A percentile compares a stretch with the other conserved stretches of the same genome.
Conservation (phyloP, 1,284 basidiomycete species). For the Cutaneotrichosporon cutaneum region DNA sequence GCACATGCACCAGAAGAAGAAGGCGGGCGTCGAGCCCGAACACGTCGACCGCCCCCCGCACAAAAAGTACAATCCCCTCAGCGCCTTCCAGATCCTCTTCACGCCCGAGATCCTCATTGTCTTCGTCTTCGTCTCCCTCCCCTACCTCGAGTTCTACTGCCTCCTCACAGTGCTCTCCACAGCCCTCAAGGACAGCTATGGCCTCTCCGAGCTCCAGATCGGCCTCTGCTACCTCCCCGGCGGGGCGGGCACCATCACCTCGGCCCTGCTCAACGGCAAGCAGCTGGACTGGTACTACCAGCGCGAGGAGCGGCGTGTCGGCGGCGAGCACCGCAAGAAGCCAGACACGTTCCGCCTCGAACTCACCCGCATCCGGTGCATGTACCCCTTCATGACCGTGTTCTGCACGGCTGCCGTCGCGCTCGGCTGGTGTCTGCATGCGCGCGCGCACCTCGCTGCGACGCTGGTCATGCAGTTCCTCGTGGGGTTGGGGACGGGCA, state of each 20-base stretch:
- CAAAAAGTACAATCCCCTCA: conserved; percentile 47
- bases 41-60: conserved; percentile 34
- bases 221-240: conserved; percentile 52
- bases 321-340: conserved; percentile 42
- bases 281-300: conserved; percentile 47
- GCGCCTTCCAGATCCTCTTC: conserved; percentile 45
- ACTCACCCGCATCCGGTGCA: conserved; percentile 33
- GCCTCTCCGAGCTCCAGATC: conserved; percentile 47
- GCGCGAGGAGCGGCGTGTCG: conserved; percentile 41
- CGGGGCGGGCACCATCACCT: conserved; percentile 41
- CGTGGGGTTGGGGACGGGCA: conserved; percentile 40
- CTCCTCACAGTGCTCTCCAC: conserved; percentile 45
- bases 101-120: conserved; percentile 46
- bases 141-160: conserved; percentile 51
- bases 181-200: conserved; percentile 43
- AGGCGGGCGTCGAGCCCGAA: conserved; percentile 22
- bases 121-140: conserved; percentile 41
- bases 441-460: conserved; percentile 36
- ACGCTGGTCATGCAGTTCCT: conserved; percentile 42
- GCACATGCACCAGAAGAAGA: conserved; percentile 19
- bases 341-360: conserved; percentile 45
- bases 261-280: conserved; percentile 42
- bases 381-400: conserved; percentile 34
- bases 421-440: conserved; percentile 45
- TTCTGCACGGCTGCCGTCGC: conserved; percentile 31